A percentile compares a stretch with the other conserved stretches of the same genome.
Evolutionary conservation across 768 basidiomycete species (phyloP).

Genomic region (Tulasnella sp.): DNA sequence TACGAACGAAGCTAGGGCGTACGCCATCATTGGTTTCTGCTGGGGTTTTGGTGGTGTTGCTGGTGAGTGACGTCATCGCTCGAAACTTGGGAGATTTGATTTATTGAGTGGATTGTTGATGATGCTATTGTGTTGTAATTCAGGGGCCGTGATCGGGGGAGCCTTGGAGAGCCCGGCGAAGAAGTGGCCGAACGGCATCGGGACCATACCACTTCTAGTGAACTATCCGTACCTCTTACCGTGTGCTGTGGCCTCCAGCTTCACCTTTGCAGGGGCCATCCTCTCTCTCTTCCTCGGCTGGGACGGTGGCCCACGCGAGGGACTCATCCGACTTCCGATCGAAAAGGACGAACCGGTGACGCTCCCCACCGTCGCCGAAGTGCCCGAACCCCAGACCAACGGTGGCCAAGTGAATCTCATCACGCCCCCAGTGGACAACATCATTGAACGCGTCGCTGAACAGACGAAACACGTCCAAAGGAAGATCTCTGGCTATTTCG

Average conservation of each 20-base stretch:
- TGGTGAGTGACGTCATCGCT: conserved; percentile 4
- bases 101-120: background rate
- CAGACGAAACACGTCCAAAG: conserved; percentile 14
- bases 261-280: conserved; percentile 73
- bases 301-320: conserved; percentile 83
- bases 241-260: conserved; percentile 59
- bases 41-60: conserved; percentile 94
- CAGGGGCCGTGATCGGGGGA: conserved; percentile 45
- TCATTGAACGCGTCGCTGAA: conserved; percentile 44
- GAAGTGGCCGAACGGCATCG: conserved; percentile 77
- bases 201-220: conserved; percentile 51
- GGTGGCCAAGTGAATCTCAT: conserved; percentile 43
- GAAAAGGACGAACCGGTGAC: conserved; percentile 45
- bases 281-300: conserved; percentile 79
- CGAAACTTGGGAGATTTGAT: too few species aligned
- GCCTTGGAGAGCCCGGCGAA: conserved; percentile 69
- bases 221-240: conserved; percentile 87
- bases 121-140: background rate
- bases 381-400: conserved; percentile 27
- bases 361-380: conserved; percentile 21
- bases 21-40: conserved; percentile 89
- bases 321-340: conserved; percentile 66
- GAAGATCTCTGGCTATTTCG: conserved; percentile 21
- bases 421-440: conserved; percentile 36
- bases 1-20: conserved; percentile 88